These are phyloP conservation scores for Miscanthus lutarioriparius DNA, from an alignment of 176 grass and related monocot genomes.

Conservation along the genomic window DNA sequence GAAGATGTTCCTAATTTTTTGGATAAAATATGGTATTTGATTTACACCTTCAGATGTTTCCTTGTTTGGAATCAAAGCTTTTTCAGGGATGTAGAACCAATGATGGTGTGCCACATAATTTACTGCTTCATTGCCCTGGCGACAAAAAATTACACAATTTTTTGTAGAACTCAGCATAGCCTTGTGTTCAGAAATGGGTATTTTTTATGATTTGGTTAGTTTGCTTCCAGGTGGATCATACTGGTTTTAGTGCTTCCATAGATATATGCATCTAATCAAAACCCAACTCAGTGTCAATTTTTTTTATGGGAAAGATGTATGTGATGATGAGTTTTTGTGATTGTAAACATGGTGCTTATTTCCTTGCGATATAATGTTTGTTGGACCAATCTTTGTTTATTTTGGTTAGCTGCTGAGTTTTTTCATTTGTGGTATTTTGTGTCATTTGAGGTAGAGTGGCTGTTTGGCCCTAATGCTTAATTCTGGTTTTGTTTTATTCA, in stretches of 20 bases:
- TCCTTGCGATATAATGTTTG: neutral
- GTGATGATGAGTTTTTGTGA: neutral
- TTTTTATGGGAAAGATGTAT: neutral
- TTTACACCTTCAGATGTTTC: neutral
- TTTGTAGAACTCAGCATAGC: neutral
- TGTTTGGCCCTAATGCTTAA: neutral
- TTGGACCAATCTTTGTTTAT: neutral
- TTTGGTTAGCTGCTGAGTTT: neutral
- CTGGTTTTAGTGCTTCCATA: neutral
- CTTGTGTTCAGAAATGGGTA: neutral
- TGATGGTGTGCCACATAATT: neutral
- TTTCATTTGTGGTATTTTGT: conserved; percentile 10
- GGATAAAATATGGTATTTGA: neutral
- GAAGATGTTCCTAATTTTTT: neutral
- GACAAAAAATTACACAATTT: neutral
- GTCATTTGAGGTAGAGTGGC: neutral
- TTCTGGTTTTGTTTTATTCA: neutral
- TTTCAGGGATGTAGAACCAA: neutral
- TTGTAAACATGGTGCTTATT: neutral
- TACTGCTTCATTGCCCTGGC: neutral
- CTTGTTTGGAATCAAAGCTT: neutral
- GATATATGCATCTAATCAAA: neutral
- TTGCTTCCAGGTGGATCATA: neutral
- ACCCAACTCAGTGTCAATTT: neutral
- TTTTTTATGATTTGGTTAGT: conserved; percentile 7